Evolutionary conservation across 345 rosid genomes (phyloP), one percentile per base, ranked within the genome.

Genomic region (Populus pruinosa): DNA sequence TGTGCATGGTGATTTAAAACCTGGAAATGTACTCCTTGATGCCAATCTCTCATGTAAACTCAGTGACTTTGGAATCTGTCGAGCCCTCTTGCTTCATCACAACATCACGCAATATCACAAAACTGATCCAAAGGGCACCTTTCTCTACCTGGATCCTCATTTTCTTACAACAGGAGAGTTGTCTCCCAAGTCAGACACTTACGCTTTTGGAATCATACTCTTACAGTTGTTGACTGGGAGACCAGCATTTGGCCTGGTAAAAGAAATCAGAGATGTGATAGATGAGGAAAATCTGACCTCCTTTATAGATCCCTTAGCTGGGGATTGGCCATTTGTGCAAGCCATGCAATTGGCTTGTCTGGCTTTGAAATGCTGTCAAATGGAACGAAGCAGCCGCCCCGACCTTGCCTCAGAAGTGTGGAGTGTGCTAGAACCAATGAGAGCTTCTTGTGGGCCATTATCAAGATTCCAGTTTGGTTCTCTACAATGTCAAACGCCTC

Each of bases 241-340:
- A 82, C 76, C 89, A 69, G 89, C 96, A 43, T 73, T 85, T 70
- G 89, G 96, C 59, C 87, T 94, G 78, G 68, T 79, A 68, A 92
- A 88, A 77, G 97, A 91, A 81, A 91, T 92, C 77, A 89, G 87
- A 71, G 79, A 81, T 73, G 97, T 94, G 9, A 61, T 93, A 12
- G 92, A 90, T 50, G 82, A 73, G 36, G 91, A 90, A 77, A 81
- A 83, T 9, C 78, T 95, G 82, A 88, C 82, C 77, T 63, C 64
- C 73, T 83, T 90, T 18, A 81, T 95, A 86, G 99, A 95, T 72
- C 99, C 94, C 75, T 83, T 91, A 76, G 96, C 99, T 17, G 99
- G 99, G 68, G 94, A 95, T 80, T 95, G 98, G 99, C 98, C 99
- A 4, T 89, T 88, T 88, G 88, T 90, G 77, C 90, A 87, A 85